Evolutionary conservation across 179 eudicot species (phyloP).

Genomic region (Patellifolia procumbens): DNA sequence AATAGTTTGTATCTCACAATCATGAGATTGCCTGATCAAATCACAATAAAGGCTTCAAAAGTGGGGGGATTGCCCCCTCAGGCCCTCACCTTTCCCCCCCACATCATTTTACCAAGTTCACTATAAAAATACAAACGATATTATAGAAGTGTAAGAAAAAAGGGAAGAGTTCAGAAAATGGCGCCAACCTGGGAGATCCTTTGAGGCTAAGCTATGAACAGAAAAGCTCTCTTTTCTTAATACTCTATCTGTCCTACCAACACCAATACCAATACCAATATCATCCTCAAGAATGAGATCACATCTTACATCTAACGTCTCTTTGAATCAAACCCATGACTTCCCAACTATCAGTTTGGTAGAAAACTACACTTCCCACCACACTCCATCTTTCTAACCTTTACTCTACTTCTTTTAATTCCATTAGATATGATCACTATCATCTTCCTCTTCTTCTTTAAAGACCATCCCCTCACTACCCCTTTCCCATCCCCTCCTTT

Average conservation of each 20-base stretch:
- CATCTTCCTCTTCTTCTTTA: conserved; percentile 16
- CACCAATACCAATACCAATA: conserved; percentile 15
- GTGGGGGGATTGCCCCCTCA: too few species aligned
- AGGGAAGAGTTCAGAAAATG: conserved; percentile 19
- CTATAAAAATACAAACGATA: conserved; percentile 20
- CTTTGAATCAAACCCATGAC: conserved; percentile 87
- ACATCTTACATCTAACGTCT: conserved; percentile 48
- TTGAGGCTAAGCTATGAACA: conserved; percentile 33
- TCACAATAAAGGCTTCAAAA: too few species aligned
- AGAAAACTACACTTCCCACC: conserved; percentile 32
- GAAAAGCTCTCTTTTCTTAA: conserved; percentile 8
- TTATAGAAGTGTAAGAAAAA: background rate
- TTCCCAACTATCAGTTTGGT: conserved; percentile 81
- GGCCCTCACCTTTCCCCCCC: too few species aligned
- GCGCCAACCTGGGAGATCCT: conserved; percentile 34
- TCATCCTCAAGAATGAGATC: conserved; percentile 27
- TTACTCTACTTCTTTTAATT: background rate
- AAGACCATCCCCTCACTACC: background rate
- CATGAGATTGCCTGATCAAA: too few species aligned
- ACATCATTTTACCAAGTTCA: too few species aligned
- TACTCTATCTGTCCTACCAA: conserved; percentile 2
- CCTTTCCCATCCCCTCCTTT: conserved; percentile 1
- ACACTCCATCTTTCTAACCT: conserved; percentile 13
- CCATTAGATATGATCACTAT: background rate
- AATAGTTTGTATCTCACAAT: too few species aligned